Conservation (phyloP, 78 protist genomes). For the Andalucia godoyi region DNA sequence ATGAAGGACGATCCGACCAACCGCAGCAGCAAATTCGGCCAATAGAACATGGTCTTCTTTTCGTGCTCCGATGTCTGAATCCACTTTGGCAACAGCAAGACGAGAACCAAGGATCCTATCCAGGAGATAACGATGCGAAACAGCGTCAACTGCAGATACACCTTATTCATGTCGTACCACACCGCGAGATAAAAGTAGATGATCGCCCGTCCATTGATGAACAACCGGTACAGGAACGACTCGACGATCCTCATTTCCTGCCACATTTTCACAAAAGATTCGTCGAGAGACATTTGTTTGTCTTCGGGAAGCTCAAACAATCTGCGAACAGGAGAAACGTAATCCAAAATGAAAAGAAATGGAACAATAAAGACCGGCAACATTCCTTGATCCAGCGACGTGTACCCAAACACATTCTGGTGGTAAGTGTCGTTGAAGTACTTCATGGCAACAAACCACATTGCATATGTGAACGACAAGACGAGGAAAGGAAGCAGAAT, state of each 20-base stretch:
- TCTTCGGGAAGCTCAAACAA: neutral
- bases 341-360: slow-evolving; percentile 23
- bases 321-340: too few relatives aligned
- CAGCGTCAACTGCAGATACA: slow-evolving; percentile 41
- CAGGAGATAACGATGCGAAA: slow-evolving; percentile 34
- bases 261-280: slow-evolving; percentile 16
- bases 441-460: slow-evolving; percentile 21
- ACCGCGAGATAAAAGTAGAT: slow-evolving; percentile 43
- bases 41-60: too few relatives aligned
- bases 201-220: slow-evolving; percentile 44
- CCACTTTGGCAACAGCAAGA: slow-evolving; percentile 31
- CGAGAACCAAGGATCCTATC: slow-evolving; percentile 28
- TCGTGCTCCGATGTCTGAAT: neutral
- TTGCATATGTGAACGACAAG: slow-evolving; percentile 17
- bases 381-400: slow-evolving; percentile 39
- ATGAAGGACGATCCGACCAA: too few relatives aligned
- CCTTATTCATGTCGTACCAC: slow-evolving; percentile 28
- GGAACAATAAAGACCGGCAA: slow-evolving; percentile 43
- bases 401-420: slow-evolving; percentile 38
- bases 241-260: neutral
- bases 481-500: slow-evolving; percentile 24
- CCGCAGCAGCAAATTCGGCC: too few relatives aligned
- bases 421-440: slow-evolving; percentile 20
- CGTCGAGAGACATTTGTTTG: neutral
- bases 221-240: slow-evolving; percentile 25